These are phyloP conservation scores for Baudoinia panamericana DNA, from an alignment of 495 filamentous ascomycete species.

Conservation along the genomic window DNA sequence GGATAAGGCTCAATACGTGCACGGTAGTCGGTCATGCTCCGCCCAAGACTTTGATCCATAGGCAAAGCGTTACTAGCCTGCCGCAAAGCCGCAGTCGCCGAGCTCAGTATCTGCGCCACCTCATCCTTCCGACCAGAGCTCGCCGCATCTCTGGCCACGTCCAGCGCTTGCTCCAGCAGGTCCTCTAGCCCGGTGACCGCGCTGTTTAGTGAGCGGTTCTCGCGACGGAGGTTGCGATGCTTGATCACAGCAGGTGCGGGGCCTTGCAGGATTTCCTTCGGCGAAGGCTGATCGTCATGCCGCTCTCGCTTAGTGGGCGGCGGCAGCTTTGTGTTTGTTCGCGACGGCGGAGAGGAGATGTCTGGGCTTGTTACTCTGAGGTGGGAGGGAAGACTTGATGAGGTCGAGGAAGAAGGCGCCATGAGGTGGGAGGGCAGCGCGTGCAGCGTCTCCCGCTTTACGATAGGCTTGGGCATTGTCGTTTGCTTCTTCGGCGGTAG, in stretches of 20 bases:
- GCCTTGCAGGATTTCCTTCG: background rate
- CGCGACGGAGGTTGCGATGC: constrained; percentile 6
- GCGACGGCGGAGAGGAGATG: no score
- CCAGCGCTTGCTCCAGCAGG: constrained; percentile 25
- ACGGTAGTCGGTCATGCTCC: background rate
- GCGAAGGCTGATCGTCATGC: no score
- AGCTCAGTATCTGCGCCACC: constrained; percentile 25
- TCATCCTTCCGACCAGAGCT: constrained; percentile 20
- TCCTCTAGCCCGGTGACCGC: constrained; percentile 25
- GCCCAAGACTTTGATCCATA: background rate
- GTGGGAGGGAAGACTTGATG: background rate
- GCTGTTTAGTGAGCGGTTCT: constrained; percentile 6
- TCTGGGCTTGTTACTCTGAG: constrained; percentile 1
- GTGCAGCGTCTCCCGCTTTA: constrained; percentile 8
- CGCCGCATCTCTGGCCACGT: constrained; percentile 22
- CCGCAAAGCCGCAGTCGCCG: constrained; percentile 21
- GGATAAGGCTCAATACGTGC: constrained; percentile 3
- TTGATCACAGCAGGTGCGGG: background rate
- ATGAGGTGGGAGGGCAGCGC: constrained; percentile 15
- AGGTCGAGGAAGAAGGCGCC: constrained; percentile 5
- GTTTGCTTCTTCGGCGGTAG: no score
- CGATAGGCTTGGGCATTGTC: constrained; percentile 2
- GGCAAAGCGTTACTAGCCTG: constrained; percentile 13
- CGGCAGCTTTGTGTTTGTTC: no score
- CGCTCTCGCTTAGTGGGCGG: no score